These are phyloP conservation scores for Buxus sempervirens DNA, from an alignment of 164 flowering plant species.

Conservation along the genomic window DNA sequence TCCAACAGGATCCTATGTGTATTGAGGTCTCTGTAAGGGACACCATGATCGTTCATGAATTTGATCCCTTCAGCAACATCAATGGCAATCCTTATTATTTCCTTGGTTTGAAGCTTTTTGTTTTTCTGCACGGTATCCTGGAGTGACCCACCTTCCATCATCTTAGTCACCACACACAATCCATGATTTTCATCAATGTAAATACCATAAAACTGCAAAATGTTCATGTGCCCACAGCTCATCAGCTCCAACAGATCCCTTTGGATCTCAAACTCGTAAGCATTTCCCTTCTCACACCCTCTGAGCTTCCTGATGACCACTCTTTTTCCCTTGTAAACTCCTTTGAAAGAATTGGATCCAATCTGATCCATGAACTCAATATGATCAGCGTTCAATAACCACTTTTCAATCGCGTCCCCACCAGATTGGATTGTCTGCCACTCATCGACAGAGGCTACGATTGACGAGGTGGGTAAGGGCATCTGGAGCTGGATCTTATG, in stretches of 20 bases:
- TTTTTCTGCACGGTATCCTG: constrained; percentile 58
- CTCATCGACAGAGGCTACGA: constrained; percentile 68
- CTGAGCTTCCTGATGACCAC: constrained; percentile 75
- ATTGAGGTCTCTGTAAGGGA: constrained; percentile 77
- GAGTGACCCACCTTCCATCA: constrained; percentile 91
- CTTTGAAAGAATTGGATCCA: constrained; percentile 68
- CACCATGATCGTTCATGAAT: constrained; percentile 90
- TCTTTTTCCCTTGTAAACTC: constrained; percentile 65
- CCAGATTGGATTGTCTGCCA: constrained; percentile 85
- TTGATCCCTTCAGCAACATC: constrained; percentile 88
- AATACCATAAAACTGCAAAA: constrained; percentile 73
- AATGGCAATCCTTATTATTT: constrained; percentile 61
- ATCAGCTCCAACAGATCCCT: constrained; percentile 81
- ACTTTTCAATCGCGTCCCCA: constrained; percentile 59
- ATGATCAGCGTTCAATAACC: constrained; percentile 71
- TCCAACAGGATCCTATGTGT: constrained; percentile 72
- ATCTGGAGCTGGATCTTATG: constrained; percentile 35
- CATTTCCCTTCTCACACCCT: constrained; percentile 87
- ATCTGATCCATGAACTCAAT: constrained; percentile 73
- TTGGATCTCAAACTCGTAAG: constrained; percentile 68
- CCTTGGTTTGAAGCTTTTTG: constrained; percentile 71
- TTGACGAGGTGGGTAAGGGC: constrained; percentile 56
- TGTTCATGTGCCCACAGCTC: constrained; percentile 86
- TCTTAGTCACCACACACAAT: constrained; percentile 74
- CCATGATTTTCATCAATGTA: constrained; percentile 82